Evolutionary conservation across 1,139 yeast species (phyloP), one percentile per base, ranked within the genome.

Genomic region (Magnusiomyces paraingens): DNA sequence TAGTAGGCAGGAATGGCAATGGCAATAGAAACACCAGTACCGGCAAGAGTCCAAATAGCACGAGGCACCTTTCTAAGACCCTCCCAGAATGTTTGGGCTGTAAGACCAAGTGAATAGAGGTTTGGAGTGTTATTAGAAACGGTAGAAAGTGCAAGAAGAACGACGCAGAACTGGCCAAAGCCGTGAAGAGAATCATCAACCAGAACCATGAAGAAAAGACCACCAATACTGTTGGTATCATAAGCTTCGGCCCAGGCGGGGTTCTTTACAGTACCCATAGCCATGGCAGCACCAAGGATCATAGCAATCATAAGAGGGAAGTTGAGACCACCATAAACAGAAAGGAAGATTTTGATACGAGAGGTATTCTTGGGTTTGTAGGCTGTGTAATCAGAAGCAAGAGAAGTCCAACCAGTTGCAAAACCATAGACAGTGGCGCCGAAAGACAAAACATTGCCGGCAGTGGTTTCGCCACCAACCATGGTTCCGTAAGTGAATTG

Each of bases 331-430:
- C 71, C 59, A 58, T 80, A 68, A 56, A 90, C 81, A 61, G 83
- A 76, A 54, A 78, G 69, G 73, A 89, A 89, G 57, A 88, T 77
- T 67, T 75, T 82, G 64, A 62, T 58, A 45, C 80, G 73, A 68
- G 78, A 79, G 58, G 83, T 81, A 65, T 80, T 76, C 66, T 80
- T 75, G 59, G 80, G 79, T 79, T 87, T 90, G 74, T 89, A 91
- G 52, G 86, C 91, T 53, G 96, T 88, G 72, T 90, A 91, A 73
- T 90, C 97, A 45, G 95, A 82, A 48, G 96, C 94, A 65, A 85
- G 88, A 22, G 96, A 85, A 55, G 95, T 82, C 97, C 97, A 90
- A 59, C 97, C 97, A 55, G 96, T 81, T 51, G 96, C 95, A 65
- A 86, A 91, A 59, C 97, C 97, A 64, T 79, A 91, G 59, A 87